These are phyloP conservation scores for Colletotrichum theobromicola DNA, from an alignment of 2,329 filamentous ascomycete genomes.

Conservation along the genomic window DNA sequence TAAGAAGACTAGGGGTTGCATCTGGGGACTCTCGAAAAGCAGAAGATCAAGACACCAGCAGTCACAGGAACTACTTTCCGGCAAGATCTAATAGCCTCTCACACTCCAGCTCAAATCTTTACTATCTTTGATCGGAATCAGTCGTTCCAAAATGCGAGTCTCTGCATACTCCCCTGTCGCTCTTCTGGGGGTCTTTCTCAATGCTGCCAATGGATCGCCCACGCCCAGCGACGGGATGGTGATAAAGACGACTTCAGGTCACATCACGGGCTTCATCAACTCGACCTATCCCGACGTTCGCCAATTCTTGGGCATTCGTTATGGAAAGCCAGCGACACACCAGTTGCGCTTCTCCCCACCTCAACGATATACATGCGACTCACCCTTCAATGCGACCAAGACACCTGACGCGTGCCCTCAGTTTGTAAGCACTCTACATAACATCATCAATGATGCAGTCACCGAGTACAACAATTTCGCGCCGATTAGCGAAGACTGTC, in stretches of 20 bases:
- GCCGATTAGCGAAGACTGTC: slow-evolving; percentile 37
- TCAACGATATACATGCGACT: not conserved
- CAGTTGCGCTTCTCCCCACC: not conserved
- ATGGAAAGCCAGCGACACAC: not conserved
- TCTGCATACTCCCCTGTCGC: not conserved
- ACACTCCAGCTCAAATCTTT: not conserved
- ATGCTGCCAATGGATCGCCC: not conserved
- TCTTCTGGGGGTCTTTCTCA: not conserved
- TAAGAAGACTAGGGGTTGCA: not conserved
- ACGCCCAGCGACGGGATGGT: not conserved
- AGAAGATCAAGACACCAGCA: not conserved
- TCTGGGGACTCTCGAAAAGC: not conserved
- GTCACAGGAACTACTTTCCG: not conserved
- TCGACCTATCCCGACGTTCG: not conserved
- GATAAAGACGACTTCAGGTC: not conserved
- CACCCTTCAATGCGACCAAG: not conserved
- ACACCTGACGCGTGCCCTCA: not conserved
- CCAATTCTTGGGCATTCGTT: not conserved
- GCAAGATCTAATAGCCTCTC: not conserved
- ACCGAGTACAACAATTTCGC: not conserved
- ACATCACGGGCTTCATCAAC: not conserved
- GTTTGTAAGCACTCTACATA: not conserved
- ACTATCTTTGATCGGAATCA: not conserved
- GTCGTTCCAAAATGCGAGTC: not conserved
- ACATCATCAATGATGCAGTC: not conserved